phyloP scores from a whole-genome alignment of 768 basidiomycete genomes.

The Leucocoprinus birnbaumii region DNA sequence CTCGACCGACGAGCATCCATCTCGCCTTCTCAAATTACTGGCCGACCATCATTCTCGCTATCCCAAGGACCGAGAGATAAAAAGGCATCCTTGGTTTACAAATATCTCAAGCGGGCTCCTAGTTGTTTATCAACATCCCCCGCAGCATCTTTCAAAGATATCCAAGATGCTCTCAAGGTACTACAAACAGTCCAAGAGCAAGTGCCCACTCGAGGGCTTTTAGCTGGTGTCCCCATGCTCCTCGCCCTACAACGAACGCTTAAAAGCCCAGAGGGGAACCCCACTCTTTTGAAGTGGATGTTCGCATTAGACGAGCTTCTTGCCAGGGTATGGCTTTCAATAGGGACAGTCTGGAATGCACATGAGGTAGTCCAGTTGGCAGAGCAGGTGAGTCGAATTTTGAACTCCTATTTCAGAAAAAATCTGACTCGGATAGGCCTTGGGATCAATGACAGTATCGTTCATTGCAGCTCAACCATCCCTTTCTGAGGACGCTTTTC shows the following conservation, averaged over 20 bases:
- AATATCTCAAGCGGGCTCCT: conserved; percentile 35
- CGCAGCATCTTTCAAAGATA: conserved; percentile 51
- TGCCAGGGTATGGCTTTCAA: conserved; percentile 58
- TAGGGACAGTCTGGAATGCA: conserved; percentile 73
- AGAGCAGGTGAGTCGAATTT: conserved; percentile 46
- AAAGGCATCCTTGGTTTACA: conserved; percentile 52
- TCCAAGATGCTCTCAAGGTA: conserved; percentile 65
- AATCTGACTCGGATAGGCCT: conserved; percentile 12
- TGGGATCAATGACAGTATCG: conserved; percentile 8
- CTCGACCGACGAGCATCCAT: conserved; percentile 6
- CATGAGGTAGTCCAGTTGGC: conserved; percentile 49
- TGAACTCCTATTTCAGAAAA: conserved; percentile 10
- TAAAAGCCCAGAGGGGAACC: conserved; percentile 36
- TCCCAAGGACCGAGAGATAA: conserved; percentile 47
- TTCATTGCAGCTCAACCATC: conserved; percentile 3
- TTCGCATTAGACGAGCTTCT: conserved; percentile 62
- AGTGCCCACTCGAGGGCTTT: conserved; percentile 70
- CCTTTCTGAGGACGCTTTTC: conserved; percentile 9
- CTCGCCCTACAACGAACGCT: conserved; percentile 63
- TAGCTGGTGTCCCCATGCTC: conserved; percentile 85
- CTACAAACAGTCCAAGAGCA: conserved; percentile 66
- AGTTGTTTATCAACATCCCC: conserved; percentile 38
- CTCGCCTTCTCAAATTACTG: conserved; percentile 8
- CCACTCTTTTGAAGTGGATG: conserved; percentile 39
- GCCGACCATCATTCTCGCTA: conserved; percentile 38